Evolutionary conservation across 306 rosid genomes (phyloP).

Genomic region (Sicyos edulis): DNA sequence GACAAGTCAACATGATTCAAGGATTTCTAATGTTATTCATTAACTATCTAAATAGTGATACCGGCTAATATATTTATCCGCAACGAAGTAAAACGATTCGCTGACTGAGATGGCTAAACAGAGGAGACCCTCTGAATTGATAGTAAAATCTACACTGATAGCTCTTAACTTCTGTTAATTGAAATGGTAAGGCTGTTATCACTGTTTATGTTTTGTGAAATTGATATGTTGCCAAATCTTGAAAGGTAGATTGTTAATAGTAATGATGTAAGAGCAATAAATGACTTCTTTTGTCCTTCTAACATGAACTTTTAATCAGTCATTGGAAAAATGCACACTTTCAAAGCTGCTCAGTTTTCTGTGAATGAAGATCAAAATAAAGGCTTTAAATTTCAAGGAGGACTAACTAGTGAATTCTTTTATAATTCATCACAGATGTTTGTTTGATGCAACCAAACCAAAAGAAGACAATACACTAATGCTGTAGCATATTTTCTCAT

Average conservation of each 20-base stretch:
- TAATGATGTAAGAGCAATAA: not conserved
- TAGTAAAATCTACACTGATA: not conserved
- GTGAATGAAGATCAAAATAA: constrained; percentile 17
- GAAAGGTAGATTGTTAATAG: not conserved
- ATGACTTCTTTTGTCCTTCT: not conserved
- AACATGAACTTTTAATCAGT: not conserved
- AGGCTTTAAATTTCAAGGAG: not conserved
- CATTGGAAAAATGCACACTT: not conserved
- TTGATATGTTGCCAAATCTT: not conserved
- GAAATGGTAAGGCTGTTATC: not conserved
- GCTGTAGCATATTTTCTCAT: not conserved
- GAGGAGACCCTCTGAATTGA: not conserved
- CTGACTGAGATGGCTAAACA: not conserved
- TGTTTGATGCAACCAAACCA: not conserved
- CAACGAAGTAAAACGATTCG: not conserved
- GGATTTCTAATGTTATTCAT: not conserved
- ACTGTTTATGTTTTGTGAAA: not conserved
- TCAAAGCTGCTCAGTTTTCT: not conserved
- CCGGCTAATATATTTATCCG: not conserved
- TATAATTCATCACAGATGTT: too few relatives aligned
- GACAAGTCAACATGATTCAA: constrained; percentile 3
- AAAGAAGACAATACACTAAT: not conserved
- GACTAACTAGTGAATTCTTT: not conserved
- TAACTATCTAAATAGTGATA: not conserved
- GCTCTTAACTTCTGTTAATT: not conserved